Conservation (phyloP, 805 yeast genomes). For the Cyberlindnera subsufficiens region DNA sequence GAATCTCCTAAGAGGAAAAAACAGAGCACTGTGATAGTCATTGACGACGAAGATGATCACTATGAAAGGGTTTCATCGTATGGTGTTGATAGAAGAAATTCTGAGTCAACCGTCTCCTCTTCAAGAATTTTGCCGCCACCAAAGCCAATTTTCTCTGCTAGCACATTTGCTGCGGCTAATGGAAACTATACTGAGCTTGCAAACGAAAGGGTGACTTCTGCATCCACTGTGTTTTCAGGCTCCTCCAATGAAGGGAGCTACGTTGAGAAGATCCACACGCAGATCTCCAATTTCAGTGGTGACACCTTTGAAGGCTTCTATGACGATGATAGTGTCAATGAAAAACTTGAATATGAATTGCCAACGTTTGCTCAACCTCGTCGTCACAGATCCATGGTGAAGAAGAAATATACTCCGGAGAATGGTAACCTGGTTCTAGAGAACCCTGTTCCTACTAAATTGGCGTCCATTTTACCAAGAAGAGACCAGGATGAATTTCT, state of each 20-base stretch:
- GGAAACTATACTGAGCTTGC: slow-evolving; percentile 6
- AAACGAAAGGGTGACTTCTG: slow-evolving; percentile 27
- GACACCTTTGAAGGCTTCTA: slow-evolving; percentile 35
- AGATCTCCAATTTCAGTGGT: slow-evolving; percentile 20
- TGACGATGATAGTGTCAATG: slow-evolving; percentile 33
- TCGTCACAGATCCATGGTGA: slow-evolving; percentile 61
- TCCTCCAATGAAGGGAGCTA: slow-evolving; percentile 15
- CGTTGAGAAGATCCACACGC: slow-evolving; percentile 17
- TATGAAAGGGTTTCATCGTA: slow-evolving; percentile 5
- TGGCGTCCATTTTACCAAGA: slow-evolving; percentile 77
- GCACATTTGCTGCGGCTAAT: slow-evolving; percentile 56
- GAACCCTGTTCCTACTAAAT: slow-evolving; percentile 89
- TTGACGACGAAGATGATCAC: slow-evolving; percentile 27
- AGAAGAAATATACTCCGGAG: slow-evolving; percentile 69
- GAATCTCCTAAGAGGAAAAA: slow-evolving; percentile 67
- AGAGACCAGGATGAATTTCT: slow-evolving; percentile 90
- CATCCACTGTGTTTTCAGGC: slow-evolving; percentile 18
- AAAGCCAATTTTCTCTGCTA: slow-evolving; percentile 59
- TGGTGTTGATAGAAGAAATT: slow-evolving; percentile 26
- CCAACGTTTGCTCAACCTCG: slow-evolving; percentile 38
- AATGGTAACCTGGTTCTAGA: slow-evolving; percentile 84
- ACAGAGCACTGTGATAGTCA: slow-evolving; percentile 43
- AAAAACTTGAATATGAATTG: slow-evolving; percentile 38
- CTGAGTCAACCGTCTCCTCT: slow-evolving; percentile 26
- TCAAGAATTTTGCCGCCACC: slow-evolving; percentile 51